A percentile compares a stretch with the other conserved stretches of the same genome.
phyloP scores from a whole-genome alignment of 805 yeast genomes.

The Jamesozyma spencerorum region DNA sequence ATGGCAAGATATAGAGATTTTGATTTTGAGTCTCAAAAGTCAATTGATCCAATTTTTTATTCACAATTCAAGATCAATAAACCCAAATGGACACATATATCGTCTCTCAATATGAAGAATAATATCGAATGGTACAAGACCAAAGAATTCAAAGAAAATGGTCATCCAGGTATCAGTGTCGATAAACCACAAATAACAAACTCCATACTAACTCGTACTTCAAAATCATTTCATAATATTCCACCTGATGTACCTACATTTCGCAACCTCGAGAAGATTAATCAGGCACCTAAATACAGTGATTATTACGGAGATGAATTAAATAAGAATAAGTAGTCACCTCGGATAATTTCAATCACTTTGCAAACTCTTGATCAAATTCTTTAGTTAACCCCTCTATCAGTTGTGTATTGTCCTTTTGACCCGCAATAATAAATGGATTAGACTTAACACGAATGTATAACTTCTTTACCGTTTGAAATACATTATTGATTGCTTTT shows the following conservation, averaged over 20 bases:
- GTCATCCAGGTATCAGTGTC: slow-evolving; percentile 31
- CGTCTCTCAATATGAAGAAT: slow-evolving; percentile 2
- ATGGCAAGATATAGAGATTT: slow-evolving; percentile 17
- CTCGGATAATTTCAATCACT: background rate
- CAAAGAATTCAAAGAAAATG: slow-evolving; percentile 24
- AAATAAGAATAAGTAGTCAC: background rate
- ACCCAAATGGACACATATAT: slow-evolving; percentile 18
- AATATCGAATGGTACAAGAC: slow-evolving; percentile 20
- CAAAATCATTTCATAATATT: slow-evolving; percentile 15
- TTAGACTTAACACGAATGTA: slow-evolving; percentile 21
- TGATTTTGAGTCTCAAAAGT: background rate
- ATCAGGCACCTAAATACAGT: slow-evolving; percentile 31
- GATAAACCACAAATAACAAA: slow-evolving; percentile 39
- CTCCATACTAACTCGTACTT: slow-evolving; percentile 18
- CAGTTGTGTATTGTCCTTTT: slow-evolving; percentile 9
- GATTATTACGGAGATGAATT: slow-evolving; percentile 9
- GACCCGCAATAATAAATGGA: slow-evolving; percentile 16
- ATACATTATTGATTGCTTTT: slow-evolving; percentile 11
- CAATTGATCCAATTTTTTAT: slow-evolving; percentile 22
- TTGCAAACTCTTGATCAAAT: slow-evolving; percentile 9
- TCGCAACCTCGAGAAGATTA: slow-evolving; percentile 57
- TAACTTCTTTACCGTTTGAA: slow-evolving; percentile 18
- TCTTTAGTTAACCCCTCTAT: slow-evolving; percentile 12
- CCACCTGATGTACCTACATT: slow-evolving; percentile 43
- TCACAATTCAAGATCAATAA: slow-evolving; percentile 25